Conservation (phyloP, 1,284 basidiomycete species). For the Athelia psychrophila region DNA sequence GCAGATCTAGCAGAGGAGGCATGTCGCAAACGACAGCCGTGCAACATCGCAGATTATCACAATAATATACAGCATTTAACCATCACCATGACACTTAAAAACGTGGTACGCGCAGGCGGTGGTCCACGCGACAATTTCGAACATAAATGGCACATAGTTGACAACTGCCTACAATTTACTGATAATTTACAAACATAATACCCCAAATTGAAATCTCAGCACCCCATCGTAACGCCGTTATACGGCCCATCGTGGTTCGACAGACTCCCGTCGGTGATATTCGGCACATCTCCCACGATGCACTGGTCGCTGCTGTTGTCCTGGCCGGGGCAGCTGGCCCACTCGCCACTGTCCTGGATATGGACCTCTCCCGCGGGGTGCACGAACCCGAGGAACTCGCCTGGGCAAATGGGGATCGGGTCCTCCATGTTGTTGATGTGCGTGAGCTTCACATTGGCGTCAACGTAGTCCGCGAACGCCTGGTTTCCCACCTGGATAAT, state of each 20-base stretch:
- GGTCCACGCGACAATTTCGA: too few relatives aligned
- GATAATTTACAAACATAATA: too few relatives aligned
- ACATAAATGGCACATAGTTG: too few relatives aligned
- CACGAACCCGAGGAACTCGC: conserved; percentile 47
- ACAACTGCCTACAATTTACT: too few relatives aligned
- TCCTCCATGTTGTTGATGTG: conserved; percentile 53
- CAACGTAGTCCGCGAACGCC: conserved; percentile 57
- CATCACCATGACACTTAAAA: too few relatives aligned
- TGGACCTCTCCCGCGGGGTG: conserved; percentile 62
- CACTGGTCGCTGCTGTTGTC: conserved; percentile 53
- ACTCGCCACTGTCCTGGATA: conserved; percentile 44
- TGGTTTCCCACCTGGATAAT: conserved; percentile 53
- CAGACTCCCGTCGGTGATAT: conserved; percentile 40
- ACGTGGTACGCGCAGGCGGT: too few relatives aligned
- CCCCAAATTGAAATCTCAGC: conserved; percentile 27
- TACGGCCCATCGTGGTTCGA: conserved; percentile 59
- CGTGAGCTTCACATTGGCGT: conserved; percentile 36
- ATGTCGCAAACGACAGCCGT: too few relatives aligned
- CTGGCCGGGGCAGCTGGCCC: conserved; percentile 49
- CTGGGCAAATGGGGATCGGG: conserved; percentile 46
- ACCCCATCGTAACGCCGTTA: conserved; percentile 52
- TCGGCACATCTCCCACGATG: conserved; percentile 51
- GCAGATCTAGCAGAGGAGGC: too few relatives aligned
- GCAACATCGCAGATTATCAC: too few relatives aligned
- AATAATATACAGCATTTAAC: too few relatives aligned